phyloP scores from a whole-genome alignment of 805 yeast species.

The Lipomyces kockii region DNA sequence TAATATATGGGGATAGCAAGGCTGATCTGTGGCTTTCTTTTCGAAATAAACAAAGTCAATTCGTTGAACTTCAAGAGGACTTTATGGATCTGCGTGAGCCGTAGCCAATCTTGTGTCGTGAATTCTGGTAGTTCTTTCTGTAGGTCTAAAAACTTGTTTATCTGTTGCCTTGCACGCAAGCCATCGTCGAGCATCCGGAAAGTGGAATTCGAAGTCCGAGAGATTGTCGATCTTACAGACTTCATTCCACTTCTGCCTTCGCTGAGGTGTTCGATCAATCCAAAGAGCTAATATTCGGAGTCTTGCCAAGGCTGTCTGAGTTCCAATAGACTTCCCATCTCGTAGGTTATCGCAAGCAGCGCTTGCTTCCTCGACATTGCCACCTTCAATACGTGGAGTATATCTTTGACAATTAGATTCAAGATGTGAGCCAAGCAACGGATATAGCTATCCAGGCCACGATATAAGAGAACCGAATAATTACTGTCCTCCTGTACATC shows the following conservation, averaged over 20 bases:
- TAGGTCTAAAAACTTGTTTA: no score
- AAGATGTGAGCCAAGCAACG: conserved; percentile 3
- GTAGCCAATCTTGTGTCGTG: no score
- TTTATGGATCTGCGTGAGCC: no score
- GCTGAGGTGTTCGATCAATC: neutral
- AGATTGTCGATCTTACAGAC: neutral
- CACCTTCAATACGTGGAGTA: conserved; percentile 1
- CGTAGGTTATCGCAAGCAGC: conserved; percentile 1
- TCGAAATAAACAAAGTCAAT: no score
- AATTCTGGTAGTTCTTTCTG: no score
- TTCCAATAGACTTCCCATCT: neutral
- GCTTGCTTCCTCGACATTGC: conserved; percentile 1
- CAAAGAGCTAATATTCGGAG: conserved; percentile 7
- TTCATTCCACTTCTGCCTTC: conserved; percentile 3
- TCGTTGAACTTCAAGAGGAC: no score
- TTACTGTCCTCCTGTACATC: neutral
- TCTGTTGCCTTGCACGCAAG: no score
- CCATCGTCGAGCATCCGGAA: no score
- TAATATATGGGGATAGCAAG: no score
- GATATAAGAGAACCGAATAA: conserved; percentile 4
- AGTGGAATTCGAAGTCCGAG: no score
- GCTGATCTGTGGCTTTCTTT: no score
- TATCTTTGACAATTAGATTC: conserved; percentile 4
- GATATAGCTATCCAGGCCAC: neutral
- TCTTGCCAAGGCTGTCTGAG: neutral